A percentile compares a stretch with the other conserved stretches of the same genome.
Evolutionary conservation across 441 rosid species (phyloP).

Genomic region (Erodium moschatum): DNA sequence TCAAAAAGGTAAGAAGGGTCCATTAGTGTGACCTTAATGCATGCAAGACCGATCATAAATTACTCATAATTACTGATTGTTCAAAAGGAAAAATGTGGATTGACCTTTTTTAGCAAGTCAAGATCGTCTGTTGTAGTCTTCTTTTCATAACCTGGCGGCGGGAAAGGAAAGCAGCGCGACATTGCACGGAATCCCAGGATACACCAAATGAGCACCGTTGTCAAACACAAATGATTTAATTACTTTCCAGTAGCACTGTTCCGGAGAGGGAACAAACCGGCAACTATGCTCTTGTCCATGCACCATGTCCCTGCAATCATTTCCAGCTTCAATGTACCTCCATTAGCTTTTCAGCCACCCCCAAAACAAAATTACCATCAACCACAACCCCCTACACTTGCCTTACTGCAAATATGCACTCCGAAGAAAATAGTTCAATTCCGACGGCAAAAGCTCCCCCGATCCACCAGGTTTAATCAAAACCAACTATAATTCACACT

Average conservation of each 20-base stretch:
- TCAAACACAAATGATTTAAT: constrained; percentile 23
- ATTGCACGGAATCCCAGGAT: constrained; percentile 28
- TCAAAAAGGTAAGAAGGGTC: not conserved
- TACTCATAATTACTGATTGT: constrained; percentile 4
- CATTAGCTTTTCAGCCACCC: constrained; percentile 24
- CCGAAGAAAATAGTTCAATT: not conserved
- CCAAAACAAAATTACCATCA: constrained; percentile 14
- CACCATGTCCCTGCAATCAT: constrained; percentile 36
- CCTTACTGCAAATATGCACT: constrained; percentile 14
- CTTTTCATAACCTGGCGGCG: constrained; percentile 47
- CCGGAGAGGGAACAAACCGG: constrained; percentile 33
- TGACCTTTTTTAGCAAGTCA: constrained; percentile 38
- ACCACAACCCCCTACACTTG: constrained; percentile 17
- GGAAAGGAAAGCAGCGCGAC: constrained; percentile 56
- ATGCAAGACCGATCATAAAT: constrained; percentile 16
- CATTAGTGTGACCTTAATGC: constrained; percentile 10
- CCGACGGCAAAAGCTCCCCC: not conserved
- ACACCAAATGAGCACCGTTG: constrained; percentile 17
- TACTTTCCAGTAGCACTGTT: constrained; percentile 29
- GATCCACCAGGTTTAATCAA: not conserved
- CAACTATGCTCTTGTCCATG: constrained; percentile 35
- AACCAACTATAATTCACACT: not conserved
- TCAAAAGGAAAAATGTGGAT: constrained; percentile 6
- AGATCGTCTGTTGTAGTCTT: constrained; percentile 30
- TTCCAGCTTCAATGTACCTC: constrained; percentile 30